Evolutionary conservation across 345 rosid genomes (phyloP).

Genomic region (Rhodomyrtus tomentosa): DNA sequence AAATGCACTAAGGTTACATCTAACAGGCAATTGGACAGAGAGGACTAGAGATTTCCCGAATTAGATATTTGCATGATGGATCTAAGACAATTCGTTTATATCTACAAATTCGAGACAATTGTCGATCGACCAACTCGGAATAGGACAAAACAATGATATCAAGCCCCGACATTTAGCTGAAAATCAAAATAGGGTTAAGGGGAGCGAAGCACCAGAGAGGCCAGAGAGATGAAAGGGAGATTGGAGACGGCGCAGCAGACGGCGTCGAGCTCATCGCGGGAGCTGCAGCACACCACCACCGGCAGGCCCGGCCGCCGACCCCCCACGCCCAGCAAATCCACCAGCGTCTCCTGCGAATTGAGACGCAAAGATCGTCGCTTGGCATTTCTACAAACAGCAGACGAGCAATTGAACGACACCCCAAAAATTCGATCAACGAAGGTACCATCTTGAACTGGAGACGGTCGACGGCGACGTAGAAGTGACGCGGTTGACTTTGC

Average conservation of each 20-base stretch:
- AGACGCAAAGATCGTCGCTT: background rate
- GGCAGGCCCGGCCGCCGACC: constrained; percentile 69
- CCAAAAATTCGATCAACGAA: background rate
- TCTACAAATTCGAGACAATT: background rate
- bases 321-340: constrained; percentile 50
- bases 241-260: constrained; percentile 66
- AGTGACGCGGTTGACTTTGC: constrained; percentile 57
- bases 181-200: background rate
- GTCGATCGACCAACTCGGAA: background rate
- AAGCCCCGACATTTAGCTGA: background rate
- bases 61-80: background rate
- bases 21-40: background rate
- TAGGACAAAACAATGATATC: background rate
- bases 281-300: constrained; percentile 74
- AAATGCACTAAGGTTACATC: background rate
- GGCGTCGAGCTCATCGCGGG: constrained; percentile 89
- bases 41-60: background rate
- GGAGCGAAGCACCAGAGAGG: constrained; percentile 36
- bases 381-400: background rate
- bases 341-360: constrained; percentile 51
- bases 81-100: background rate
- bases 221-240: constrained; percentile 59
- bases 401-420: background rate
- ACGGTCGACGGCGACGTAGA: constrained; percentile 86
- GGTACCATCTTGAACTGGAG: constrained; percentile 76